These are phyloP conservation scores for Claviceps sp. DNA, from an alignment of 2,329 filamentous ascomycete genomes.

Conservation along the genomic window DNA sequence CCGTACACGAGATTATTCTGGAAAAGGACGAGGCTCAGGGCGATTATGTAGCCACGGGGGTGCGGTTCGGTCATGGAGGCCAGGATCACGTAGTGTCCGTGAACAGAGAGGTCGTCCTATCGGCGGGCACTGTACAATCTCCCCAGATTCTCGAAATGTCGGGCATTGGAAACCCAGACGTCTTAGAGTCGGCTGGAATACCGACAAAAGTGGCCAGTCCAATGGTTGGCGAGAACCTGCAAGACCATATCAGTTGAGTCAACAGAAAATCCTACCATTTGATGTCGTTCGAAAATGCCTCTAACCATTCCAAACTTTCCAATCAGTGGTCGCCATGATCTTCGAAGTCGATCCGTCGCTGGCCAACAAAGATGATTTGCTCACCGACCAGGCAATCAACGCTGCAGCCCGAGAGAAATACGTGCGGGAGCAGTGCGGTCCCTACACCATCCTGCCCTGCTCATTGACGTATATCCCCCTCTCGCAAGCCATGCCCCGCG, in stretches of 20 bases:
- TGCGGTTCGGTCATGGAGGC: slow-evolving; percentile 24
- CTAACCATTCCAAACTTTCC: neutral
- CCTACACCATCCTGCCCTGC: slow-evolving; percentile 24
- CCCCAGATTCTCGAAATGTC: slow-evolving; percentile 49
- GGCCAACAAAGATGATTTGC: slow-evolving; percentile 26
- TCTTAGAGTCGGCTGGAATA: slow-evolving; percentile 26
- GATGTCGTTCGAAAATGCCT: too few relatives aligned
- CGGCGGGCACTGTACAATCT: slow-evolving; percentile 42
- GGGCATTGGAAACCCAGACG: slow-evolving; percentile 35
- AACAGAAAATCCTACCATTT: neutral
- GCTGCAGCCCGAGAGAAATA: slow-evolving; percentile 23
- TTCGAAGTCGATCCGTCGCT: slow-evolving; percentile 31
- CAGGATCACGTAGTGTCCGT: slow-evolving; percentile 22
- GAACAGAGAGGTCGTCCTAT: slow-evolving; percentile 41
- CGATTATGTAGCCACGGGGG: slow-evolving; percentile 16
- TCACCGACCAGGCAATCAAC: slow-evolving; percentile 13
- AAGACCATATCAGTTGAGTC: slow-evolving; percentile 26
- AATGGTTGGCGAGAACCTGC: slow-evolving; percentile 34
- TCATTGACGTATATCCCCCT: slow-evolving; percentile 30
- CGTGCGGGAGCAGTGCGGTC: slow-evolving; percentile 17
- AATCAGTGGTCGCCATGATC: slow-evolving; percentile 24
- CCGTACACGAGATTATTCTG: slow-evolving; percentile 15
- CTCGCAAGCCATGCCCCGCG: slow-evolving; percentile 17
- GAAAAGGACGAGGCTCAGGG: slow-evolving; percentile 9
- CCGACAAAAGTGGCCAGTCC: slow-evolving; percentile 25